A percentile compares a stretch with the other conserved stretches of the same genome.
phyloP scores from a whole-genome alignment of 2,329 filamentous ascomycete genomes.

The Aspergillus spinulosporus region DNA sequence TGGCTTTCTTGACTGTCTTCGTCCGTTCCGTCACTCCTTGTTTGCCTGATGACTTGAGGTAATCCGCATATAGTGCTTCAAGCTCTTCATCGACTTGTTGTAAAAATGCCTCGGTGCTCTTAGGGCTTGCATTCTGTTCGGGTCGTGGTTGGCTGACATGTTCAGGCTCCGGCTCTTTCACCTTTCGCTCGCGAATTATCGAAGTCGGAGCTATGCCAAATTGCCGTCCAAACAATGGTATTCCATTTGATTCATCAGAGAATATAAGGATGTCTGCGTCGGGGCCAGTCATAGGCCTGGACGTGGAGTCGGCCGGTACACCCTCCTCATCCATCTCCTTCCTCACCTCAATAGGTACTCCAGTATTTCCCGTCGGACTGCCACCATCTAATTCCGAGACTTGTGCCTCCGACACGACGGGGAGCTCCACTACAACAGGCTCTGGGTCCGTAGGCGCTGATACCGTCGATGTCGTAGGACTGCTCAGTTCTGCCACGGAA shows the following conservation, averaged over 20 bases:
- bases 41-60: neutral
- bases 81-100: constrained; percentile 8
- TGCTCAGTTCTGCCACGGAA: neutral
- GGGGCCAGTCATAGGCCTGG: neutral
- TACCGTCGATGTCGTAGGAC: neutral
- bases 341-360: neutral
- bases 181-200: constrained; percentile 9
- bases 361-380: neutral
- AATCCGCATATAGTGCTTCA: constrained; percentile 4
- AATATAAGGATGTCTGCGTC: constrained; percentile 9
- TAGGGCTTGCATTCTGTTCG: neutral
- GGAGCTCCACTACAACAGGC: neutral
- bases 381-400: neutral
- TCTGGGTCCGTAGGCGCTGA: neutral
- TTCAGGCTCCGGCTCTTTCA: neutral
- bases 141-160: neutral
- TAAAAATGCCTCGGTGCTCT: neutral
- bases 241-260: constrained; percentile 3
- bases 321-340: neutral
- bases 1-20: neutral
- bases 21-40: neutral
- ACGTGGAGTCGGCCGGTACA: neutral
- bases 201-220: constrained; percentile 13
- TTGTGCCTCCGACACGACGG: neutral
- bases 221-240: constrained; percentile 12